phyloP scores from a whole-genome alignment of 2,329 filamentous ascomycete genomes.

The Calonectria pseudoturangicola region DNA sequence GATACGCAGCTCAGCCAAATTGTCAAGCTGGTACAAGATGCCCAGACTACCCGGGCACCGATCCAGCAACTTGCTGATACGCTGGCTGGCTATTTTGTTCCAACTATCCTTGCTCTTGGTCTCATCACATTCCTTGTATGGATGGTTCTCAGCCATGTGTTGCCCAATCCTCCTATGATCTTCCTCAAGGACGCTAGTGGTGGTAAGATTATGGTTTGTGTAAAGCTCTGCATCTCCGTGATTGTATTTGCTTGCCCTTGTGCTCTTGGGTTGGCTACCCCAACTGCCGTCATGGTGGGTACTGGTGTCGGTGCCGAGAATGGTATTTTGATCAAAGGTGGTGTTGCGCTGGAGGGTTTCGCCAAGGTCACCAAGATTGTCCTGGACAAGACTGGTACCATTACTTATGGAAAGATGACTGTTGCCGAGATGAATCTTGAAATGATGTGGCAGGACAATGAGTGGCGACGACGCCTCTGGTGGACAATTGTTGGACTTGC shows the following conservation, averaged over 20 bases:
- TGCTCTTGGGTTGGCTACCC: constrained; percentile 94
- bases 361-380: constrained; percentile 94
- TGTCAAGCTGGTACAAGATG: constrained; percentile 97
- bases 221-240: constrained; percentile 98
- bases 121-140: constrained; percentile 90
- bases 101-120: constrained; percentile 89
- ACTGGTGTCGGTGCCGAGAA: constrained; percentile 97
- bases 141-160: constrained; percentile 94
- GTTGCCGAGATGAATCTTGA: constrained; percentile 84
- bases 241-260: constrained; percentile 99
- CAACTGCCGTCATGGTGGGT: constrained; percentile 98
- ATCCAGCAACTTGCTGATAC: constrained; percentile 95
- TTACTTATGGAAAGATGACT: constrained; percentile 96
- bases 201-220: constrained; percentile 95
- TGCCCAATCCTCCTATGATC: constrained; percentile 89
- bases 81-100: constrained; percentile 95
- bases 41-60: constrained; percentile 93
- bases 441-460: constrained; percentile 80
- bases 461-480: constrained; percentile 85
- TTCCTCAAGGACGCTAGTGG: constrained; percentile 88
- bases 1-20: constrained; percentile 99
- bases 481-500: constrained; percentile 97
- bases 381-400: constrained; percentile 95
- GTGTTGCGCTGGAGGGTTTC: constrained; percentile 91
- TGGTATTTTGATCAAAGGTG: constrained; percentile 98